Conservation (phyloP, 2,329 filamentous ascomycete genomes). For the Coniochaeta hoffmannii region DNA sequence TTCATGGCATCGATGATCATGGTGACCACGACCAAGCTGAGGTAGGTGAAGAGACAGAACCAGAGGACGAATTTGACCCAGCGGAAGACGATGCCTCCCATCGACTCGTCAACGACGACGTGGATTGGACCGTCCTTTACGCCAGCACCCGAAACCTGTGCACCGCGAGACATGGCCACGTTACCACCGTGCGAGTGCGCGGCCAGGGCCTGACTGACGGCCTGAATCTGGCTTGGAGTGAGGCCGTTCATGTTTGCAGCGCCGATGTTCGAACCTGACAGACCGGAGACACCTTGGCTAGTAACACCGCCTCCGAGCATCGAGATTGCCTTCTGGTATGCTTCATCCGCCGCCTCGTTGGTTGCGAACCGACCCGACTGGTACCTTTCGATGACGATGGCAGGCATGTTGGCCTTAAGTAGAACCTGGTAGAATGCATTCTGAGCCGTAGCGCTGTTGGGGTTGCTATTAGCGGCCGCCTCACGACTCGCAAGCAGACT, state of each 20-base stretch:
- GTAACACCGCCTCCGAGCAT: slow-evolving; percentile 22
- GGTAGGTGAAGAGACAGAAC: slow-evolving; percentile 72
- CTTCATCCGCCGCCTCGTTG: slow-evolving; percentile 68
- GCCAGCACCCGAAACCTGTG: slow-evolving; percentile 59
- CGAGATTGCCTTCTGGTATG: slow-evolving; percentile 67
- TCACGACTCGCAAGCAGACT: slow-evolving; percentile 77
- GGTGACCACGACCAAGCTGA: slow-evolving; percentile 71
- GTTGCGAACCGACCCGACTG: slow-evolving; percentile 78
- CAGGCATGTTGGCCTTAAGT: slow-evolving; percentile 85
- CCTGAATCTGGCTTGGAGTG: slow-evolving; percentile 60
- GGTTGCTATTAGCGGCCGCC: slow-evolving; percentile 88
- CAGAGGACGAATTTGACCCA: slow-evolving; percentile 83
- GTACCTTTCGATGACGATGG: slow-evolving; percentile 86
- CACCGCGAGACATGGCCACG: slow-evolving; percentile 44
- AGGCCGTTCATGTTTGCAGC: slow-evolving; percentile 32
- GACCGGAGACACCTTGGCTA: slow-evolving; percentile 3
- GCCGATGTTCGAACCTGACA: slow-evolving; percentile 14
- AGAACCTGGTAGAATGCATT: slow-evolving; percentile 92
- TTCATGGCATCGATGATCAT: slow-evolving; percentile 77
- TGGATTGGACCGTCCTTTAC: slow-evolving; percentile 82
- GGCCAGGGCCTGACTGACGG: slow-evolving; percentile 74
- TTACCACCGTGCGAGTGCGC: slow-evolving; percentile 63
- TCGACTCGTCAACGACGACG: slow-evolving; percentile 89
- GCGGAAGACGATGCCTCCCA: slow-evolving; percentile 72
- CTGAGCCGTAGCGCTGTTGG: slow-evolving; percentile 77